Conservation (phyloP, 352 stramenopile genomes). For the Thalassiosira mediterranea region DNA sequence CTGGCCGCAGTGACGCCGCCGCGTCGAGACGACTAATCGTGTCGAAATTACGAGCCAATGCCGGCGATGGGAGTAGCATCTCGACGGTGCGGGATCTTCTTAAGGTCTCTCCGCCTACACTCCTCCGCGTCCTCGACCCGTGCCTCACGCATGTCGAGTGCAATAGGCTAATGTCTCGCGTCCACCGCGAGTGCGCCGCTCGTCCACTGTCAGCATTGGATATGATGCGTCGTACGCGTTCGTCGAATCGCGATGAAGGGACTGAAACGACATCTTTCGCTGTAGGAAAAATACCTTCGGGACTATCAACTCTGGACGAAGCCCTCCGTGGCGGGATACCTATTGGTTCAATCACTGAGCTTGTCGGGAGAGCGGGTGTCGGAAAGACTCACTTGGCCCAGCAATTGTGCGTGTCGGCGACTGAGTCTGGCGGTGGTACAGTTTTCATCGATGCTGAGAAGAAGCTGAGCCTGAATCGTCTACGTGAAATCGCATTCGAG, state of each 20-base stretch:
- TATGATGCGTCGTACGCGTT: conserved; percentile 8
- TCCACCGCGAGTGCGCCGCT: conserved; percentile 45
- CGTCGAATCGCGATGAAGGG: too few relatives aligned
- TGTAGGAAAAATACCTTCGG: conserved; percentile 53
- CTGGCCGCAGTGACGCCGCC: conserved; percentile 6
- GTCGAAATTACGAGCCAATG: conserved; percentile 43
- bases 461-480: conserved; percentile 67
- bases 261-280: not conserved
- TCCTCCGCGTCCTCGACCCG: conserved; percentile 70
- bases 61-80: conserved; percentile 28
- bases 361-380: conserved; percentile 63
- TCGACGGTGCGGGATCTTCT: conserved; percentile 69
- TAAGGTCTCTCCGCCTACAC: conserved; percentile 30
- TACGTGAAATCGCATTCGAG: conserved; percentile 69
- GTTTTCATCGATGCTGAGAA: conserved; percentile 82
- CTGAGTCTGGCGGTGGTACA: conserved; percentile 42
- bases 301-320: conserved; percentile 60
- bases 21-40: conserved; percentile 40
- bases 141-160: conserved; percentile 69
- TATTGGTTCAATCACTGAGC: conserved; percentile 65
- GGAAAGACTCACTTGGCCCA: conserved; percentile 79
- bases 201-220: conserved; percentile 33
- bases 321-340: conserved; percentile 61
- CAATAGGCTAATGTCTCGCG: conserved; percentile 38
- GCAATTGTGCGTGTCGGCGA: conserved; percentile 66